A percentile compares a stretch with the other conserved stretches of the same genome.
These are phyloP conservation scores for Fusarium heterosporum DNA, from an alignment of 2,329 filamentous ascomycete genomes.

Conservation along the genomic window DNA sequence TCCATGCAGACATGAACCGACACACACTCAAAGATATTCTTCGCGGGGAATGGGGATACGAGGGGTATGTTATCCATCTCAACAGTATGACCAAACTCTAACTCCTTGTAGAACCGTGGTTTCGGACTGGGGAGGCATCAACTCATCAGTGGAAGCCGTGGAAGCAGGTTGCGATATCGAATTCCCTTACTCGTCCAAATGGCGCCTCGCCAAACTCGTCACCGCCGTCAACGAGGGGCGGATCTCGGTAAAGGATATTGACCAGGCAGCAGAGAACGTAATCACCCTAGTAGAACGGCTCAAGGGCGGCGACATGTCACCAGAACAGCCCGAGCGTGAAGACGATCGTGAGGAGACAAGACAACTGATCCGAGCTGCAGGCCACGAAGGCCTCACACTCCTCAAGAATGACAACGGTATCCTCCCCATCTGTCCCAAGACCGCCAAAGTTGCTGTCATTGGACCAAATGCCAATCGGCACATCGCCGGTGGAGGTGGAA, in stretches of 20 bases:
- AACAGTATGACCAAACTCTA: constrained; percentile 1
- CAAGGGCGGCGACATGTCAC: constrained; percentile 68
- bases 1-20: constrained; percentile 66
- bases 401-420: constrained; percentile 71
- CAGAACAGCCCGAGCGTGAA: constrained; percentile 68
- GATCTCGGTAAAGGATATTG: constrained; percentile 62
- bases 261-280: constrained; percentile 69
- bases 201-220: constrained; percentile 68
- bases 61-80: constrained; percentile 57
- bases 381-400: constrained; percentile 71
- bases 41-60: constrained; percentile 71
- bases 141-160: constrained; percentile 67
- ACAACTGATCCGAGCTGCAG: constrained; percentile 69
- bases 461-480: constrained; percentile 75
- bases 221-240: constrained; percentile 62
- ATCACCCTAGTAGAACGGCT: constrained; percentile 70
- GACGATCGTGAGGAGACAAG: constrained; percentile 69
- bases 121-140: constrained; percentile 69
- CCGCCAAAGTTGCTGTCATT: constrained; percentile 72
- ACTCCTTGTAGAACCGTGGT: constrained; percentile 60
- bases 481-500: constrained; percentile 75
- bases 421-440: constrained; percentile 67
- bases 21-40: constrained; percentile 68
- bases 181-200: constrained; percentile 67
- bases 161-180: constrained; percentile 69